These are phyloP conservation scores for Pyrenochaeta sp. DNA, from an alignment of 2,329 filamentous ascomycete genomes.

Conservation along the genomic window DNA sequence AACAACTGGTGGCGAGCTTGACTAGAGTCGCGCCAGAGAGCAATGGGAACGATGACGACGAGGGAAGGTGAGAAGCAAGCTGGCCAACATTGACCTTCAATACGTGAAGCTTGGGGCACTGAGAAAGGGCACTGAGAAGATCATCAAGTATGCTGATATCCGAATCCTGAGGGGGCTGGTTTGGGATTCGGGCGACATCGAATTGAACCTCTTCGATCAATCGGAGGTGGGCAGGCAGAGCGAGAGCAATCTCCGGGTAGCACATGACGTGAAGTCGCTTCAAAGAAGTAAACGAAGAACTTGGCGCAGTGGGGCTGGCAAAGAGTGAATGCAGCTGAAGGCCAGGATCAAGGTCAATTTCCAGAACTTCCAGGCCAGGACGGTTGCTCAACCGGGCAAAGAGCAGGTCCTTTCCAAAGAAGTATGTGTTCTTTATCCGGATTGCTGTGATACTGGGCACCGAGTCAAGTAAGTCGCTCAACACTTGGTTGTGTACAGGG, in stretches of 20 bases:
- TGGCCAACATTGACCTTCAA: conserved; percentile 37
- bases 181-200: conserved; percentile 38
- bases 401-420: conserved; percentile 35
- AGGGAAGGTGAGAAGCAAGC: conserved; percentile 36
- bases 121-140: conserved; percentile 24
- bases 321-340: conserved; percentile 32
- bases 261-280: conserved; percentile 38
- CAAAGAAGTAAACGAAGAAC: conserved; percentile 31
- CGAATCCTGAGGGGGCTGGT: conserved; percentile 13
- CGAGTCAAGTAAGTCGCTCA: conserved; percentile 31
- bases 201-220: conserved; percentile 37
- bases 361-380: conserved; percentile 31
- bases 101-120: conserved; percentile 27
- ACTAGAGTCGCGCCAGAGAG: conserved; percentile 32
- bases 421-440: conserved; percentile 31
- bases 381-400: conserved; percentile 39
- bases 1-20: conserved; percentile 30
- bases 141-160: conserved; percentile 34
- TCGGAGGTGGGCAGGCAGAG: conserved; percentile 32
- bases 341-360: conserved; percentile 44
- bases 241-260: conserved; percentile 42
- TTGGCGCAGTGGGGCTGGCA: conserved; percentile 18
- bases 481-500: conserved; percentile 28
- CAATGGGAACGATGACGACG: conserved; percentile 22
- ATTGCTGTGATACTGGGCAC: conserved; percentile 29